Percentiles rank a stretch among this genome's conserved stretches.
Conservation (phyloP, 164 flowering plant species). For the Nelumbo lutea region DNA sequence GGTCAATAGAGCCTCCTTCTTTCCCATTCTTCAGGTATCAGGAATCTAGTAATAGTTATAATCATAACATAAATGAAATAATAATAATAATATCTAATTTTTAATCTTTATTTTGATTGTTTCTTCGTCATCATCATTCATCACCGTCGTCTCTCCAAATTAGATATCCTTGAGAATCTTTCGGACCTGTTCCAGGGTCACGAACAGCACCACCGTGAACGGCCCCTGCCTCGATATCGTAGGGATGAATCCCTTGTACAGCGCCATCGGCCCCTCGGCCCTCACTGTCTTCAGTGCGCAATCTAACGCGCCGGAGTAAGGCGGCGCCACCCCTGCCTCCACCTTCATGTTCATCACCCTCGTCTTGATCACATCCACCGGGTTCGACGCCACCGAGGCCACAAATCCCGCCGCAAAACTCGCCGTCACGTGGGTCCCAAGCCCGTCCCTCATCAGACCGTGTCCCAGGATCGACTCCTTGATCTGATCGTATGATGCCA, state of each 20-base stretch:
- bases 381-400: conserved; percentile 78
- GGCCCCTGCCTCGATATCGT: conserved; percentile 90
- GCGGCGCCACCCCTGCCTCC: conserved; percentile 50
- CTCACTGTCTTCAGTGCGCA: conserved; percentile 72
- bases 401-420: conserved; percentile 89
- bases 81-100: background rate
- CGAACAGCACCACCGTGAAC: conserved; percentile 81
- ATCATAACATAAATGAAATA: background rate
- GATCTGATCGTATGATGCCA: conserved; percentile 84
- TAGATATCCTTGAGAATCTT: conserved; percentile 71
- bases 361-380: conserved; percentile 88
- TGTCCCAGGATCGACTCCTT: conserved; percentile 64
- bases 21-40: no score
- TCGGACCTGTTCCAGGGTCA: conserved; percentile 82
- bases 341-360: conserved; percentile 94
- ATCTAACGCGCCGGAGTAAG: conserved; percentile 75
- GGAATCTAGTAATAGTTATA: no score
- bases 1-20: no score
- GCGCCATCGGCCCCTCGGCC: conserved; percentile 78
- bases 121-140: conserved; percentile 27
- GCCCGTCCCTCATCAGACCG: conserved; percentile 58
- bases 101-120: background rate
- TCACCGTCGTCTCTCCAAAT: background rate
- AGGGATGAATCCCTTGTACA: conserved; percentile 86
- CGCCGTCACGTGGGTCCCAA: conserved; percentile 82